Evolutionary conservation across 2,329 filamentous ascomycete species (phyloP).

Genomic region (Aspergillus jensenii): DNA sequence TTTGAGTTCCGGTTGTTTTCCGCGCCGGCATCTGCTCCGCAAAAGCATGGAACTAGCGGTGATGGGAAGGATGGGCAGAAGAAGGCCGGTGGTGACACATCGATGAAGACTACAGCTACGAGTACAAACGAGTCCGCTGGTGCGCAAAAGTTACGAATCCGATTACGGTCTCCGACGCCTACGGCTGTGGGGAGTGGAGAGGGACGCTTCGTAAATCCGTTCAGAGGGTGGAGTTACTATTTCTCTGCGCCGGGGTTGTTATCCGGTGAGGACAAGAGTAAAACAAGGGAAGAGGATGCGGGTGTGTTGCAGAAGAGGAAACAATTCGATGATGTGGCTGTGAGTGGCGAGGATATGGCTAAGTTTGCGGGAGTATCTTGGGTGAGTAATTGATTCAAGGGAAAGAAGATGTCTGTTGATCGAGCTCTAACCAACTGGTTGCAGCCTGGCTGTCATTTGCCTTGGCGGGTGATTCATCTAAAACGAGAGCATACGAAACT

Average conservation of each 20-base stretch:
- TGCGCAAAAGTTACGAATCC: conserved; percentile 39
- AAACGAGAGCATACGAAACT: conserved; percentile 35
- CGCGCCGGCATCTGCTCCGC: conserved; percentile 19
- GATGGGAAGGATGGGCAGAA: background rate
- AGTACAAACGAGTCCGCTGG: background rate
- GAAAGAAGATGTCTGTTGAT: background rate
- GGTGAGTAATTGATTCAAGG: conserved; percentile 28
- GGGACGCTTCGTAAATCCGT: conserved; percentile 41
- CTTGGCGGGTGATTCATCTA: conserved; percentile 42
- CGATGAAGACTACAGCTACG: background rate
- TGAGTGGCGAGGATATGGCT: conserved; percentile 34
- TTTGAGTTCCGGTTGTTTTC: conserved; percentile 46
- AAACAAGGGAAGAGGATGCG: conserved; percentile 19
- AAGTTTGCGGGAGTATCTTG: conserved; percentile 31
- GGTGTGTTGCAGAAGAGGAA: conserved; percentile 20
- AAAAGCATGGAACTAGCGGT: background rate
- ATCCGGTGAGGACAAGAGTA: conserved; percentile 14
- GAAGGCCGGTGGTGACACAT: background rate
- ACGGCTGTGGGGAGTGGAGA: conserved; percentile 25
- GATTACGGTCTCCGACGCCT: conserved; percentile 41
- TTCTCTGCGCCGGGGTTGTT: conserved; percentile 36
- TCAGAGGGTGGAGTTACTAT: conserved; percentile 44
- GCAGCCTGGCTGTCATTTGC: conserved; percentile 42
- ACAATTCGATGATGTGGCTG: conserved; percentile 38
- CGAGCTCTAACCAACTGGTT: background rate